Evolutionary conservation across 768 basidiomycete genomes (phyloP).

Genomic region (Auriscalpium vulgare): DNA sequence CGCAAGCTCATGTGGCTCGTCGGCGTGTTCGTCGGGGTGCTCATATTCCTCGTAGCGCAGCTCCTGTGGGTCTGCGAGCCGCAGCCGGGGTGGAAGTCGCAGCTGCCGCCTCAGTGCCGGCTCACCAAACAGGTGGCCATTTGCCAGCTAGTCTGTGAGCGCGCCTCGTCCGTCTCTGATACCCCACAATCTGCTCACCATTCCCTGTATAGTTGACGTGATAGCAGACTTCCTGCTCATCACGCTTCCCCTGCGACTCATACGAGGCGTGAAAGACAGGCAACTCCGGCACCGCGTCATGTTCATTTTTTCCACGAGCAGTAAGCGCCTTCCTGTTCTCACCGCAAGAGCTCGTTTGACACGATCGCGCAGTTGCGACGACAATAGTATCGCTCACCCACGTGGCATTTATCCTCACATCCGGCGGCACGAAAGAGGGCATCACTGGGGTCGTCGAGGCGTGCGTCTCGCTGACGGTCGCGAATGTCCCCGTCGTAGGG

Average conservation of each 20-base stretch:
- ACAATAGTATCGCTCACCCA: constrained; percentile 24
- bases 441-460: constrained; percentile 25
- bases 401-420: constrained; percentile 18
- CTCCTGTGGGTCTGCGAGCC: constrained; percentile 37
- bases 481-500: constrained; percentile 9
- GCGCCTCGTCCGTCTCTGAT: background rate
- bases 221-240: constrained; percentile 40
- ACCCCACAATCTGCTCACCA: constrained; percentile 1
- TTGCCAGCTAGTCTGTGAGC: constrained; percentile 44
- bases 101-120: constrained; percentile 30
- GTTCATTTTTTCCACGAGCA: constrained; percentile 47
- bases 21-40: constrained; percentile 21
- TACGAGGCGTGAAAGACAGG: constrained; percentile 33
- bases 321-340: constrained; percentile 17
- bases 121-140: constrained; percentile 40
- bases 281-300: constrained; percentile 33
- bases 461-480: constrained; percentile 9
- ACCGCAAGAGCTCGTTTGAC: background rate
- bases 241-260: constrained; percentile 36
- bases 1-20: constrained; percentile 11
- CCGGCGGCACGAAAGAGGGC: constrained; percentile 21
- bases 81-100: constrained; percentile 32
- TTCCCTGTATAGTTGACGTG: constrained; percentile 31
- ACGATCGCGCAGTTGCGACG: constrained; percentile 10
- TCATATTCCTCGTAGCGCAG: constrained; percentile 36